Conservation (phyloP, 768 basidiomycete genomes). For the Obba rivulosa region DNA sequence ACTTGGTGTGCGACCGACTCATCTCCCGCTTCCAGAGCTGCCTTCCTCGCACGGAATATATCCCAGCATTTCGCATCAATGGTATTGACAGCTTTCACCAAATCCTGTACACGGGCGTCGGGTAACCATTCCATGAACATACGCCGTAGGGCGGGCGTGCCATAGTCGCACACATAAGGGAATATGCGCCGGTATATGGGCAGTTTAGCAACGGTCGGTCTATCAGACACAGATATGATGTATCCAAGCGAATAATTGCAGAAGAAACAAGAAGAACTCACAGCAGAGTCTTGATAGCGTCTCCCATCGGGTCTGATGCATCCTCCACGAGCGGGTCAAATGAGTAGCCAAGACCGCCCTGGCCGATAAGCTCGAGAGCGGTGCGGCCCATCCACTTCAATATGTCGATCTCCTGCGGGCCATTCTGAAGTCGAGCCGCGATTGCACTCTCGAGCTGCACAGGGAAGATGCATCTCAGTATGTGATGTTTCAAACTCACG, state of each 20-base stretch:
- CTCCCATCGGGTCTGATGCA: conserved; percentile 6
- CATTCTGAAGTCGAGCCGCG: background rate
- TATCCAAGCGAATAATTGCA: too few species aligned
- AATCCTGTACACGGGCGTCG: conserved; percentile 3
- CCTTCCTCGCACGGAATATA: conserved; percentile 12
- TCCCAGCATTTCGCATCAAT: conserved; percentile 7
- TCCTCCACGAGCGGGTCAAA: conserved; percentile 32
- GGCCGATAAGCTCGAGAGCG: conserved; percentile 35
- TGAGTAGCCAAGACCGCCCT: conserved; percentile 38
- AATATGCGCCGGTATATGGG: background rate
- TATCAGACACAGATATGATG: too few species aligned
- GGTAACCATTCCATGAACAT: conserved; percentile 8
- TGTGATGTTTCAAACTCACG: background rate
- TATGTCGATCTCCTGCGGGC: conserved; percentile 15
- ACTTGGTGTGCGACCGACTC: conserved; percentile 5
- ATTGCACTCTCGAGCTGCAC: conserved; percentile 10
- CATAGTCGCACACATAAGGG: background rate
- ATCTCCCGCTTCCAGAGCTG: conserved; percentile 7
- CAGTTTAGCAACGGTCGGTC: too few species aligned
- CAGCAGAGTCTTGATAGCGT: conserved; percentile 22
- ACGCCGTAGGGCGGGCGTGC: background rate
- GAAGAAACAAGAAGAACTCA: conserved; percentile 6
- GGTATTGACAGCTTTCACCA: conserved; percentile 7
- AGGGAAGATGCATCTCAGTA: background rate
- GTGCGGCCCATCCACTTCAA: conserved; percentile 20